A percentile compares a stretch with the other conserved stretches of the same genome.
phyloP scores from a whole-genome alignment of 2,329 filamentous ascomycete genomes.

The Scedosporium minutisporum region DNA sequence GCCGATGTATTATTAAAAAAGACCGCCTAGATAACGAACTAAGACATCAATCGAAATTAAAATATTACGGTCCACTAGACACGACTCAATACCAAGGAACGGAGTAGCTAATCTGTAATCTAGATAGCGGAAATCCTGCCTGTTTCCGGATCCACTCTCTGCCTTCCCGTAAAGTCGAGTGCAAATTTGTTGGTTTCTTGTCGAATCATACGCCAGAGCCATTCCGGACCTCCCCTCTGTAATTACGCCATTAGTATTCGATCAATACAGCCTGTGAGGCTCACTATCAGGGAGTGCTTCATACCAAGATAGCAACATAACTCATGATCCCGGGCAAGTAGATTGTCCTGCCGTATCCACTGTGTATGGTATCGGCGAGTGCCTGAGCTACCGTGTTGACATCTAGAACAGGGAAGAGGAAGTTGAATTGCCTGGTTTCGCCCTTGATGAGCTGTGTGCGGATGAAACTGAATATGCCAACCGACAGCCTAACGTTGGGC shows the following conservation, averaged over 20 bases:
- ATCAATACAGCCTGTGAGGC: background rate
- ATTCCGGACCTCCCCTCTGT: background rate
- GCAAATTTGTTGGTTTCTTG: background rate
- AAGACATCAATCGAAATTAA: no score
- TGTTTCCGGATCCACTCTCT: background rate
- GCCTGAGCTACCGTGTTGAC: background rate
- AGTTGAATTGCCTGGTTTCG: constrained; percentile 8
- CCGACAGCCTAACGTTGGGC: constrained; percentile 33
- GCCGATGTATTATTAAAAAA: no score
- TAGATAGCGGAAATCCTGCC: background rate
- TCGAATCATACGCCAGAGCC: background rate
- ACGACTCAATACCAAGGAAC: no score
- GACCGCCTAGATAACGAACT: no score
- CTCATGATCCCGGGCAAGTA: background rate
- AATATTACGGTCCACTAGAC: no score
- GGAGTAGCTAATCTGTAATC: no score
- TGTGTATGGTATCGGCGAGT: constrained; percentile 5
- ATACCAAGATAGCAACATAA: background rate
- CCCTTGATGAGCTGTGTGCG: constrained; percentile 30
- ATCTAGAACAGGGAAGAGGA: constrained; percentile 5
- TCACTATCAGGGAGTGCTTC: background rate
- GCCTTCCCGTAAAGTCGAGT: constrained; percentile 3
- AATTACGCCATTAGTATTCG: background rate
- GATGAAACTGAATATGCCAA: constrained; percentile 28
- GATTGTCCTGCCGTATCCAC: background rate